Percentiles rank a stretch among this genome's conserved stretches.
These are phyloP conservation scores for Fusarium albosuccineum DNA, from an alignment of 2,329 filamentous ascomycete genomes.

Conservation along the genomic window DNA sequence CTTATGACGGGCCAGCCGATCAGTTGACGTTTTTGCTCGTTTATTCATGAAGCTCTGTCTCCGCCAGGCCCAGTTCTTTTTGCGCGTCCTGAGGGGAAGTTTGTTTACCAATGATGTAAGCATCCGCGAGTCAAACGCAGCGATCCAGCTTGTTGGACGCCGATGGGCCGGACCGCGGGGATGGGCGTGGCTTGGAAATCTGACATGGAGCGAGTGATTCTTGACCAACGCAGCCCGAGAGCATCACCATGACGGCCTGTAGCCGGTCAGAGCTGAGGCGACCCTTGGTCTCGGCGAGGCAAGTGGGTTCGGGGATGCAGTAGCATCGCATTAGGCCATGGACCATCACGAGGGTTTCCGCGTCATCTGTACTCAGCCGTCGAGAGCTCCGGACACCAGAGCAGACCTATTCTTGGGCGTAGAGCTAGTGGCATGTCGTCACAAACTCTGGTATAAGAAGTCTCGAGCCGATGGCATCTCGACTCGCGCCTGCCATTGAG, in stretches of 20 bases:
- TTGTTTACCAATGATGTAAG: constrained; percentile 34
- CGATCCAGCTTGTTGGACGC: constrained; percentile 10
- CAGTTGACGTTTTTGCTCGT: not conserved
- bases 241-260: constrained; percentile 23
- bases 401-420: not conserved
- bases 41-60: not conserved
- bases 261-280: constrained; percentile 18
- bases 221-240: constrained; percentile 16
- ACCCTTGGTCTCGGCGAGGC: constrained; percentile 22
- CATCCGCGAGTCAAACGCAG: constrained; percentile 11
- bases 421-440: not conserved
- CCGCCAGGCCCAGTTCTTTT: constrained; percentile 7
- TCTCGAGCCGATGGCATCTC: constrained; percentile 10
- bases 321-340: constrained; percentile 28
- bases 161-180: constrained; percentile 31
- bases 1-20: constrained; percentile 1
- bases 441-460: constrained; percentile 30
- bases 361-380: constrained; percentile 30
- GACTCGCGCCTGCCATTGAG: constrained; percentile 10
- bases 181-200: constrained; percentile 15
- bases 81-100: not conserved
- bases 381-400: not conserved
- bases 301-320: constrained; percentile 25
- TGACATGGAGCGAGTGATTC: constrained; percentile 4
- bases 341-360: constrained; percentile 29